Evolutionary conservation across 163 green algal genomes (phyloP).

Genomic region (Chlamydomonas reinhardtii): DNA sequence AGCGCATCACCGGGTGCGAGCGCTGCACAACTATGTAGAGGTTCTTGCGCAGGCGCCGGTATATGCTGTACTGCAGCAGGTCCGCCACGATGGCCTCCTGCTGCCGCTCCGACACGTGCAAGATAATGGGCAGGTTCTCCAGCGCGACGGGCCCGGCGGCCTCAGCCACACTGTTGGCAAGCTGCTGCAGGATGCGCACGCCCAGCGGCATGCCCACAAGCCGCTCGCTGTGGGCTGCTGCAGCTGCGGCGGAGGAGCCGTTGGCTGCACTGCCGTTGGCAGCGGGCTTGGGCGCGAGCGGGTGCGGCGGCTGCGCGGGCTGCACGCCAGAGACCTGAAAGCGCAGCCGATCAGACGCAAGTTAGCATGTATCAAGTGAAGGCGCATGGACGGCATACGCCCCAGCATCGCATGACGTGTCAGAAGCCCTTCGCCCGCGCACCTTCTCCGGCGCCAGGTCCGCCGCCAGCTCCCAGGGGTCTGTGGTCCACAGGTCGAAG

Average conservation of each 20-base stretch:
- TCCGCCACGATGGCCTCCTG: constrained; percentile 32
- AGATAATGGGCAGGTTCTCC: constrained; percentile 33
- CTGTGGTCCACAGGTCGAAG: constrained; percentile 44
- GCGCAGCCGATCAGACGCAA: no score
- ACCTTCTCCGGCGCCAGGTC: constrained; percentile 36
- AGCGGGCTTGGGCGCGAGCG: neutral
- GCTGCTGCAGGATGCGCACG: constrained; percentile 45
- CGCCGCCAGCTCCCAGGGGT: constrained; percentile 43
- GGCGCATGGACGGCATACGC: no score
- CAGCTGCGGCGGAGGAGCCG: no score
- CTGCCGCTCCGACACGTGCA: constrained; percentile 33
- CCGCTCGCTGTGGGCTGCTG: neutral
- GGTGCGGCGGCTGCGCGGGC: neutral
- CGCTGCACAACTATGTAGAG: constrained; percentile 36
- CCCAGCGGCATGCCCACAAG: constrained; percentile 32
- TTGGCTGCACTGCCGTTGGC: no score
- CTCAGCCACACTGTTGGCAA: constrained; percentile 42
- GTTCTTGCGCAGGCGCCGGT: constrained; percentile 33
- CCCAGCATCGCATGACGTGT: no score
- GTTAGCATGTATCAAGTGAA: neutral
- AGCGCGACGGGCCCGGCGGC: constrained; percentile 1
- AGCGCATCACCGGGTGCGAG: constrained; percentile 27
- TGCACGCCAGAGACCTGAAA: neutral
- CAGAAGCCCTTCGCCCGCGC: neutral
- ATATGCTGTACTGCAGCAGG: constrained; percentile 42